A percentile compares a stretch with the other conserved stretches of the same genome.
These are phyloP conservation scores for Rhodotorula toruloides DNA, from an alignment of 768 basidiomycete species.

Conservation along the genomic window DNA sequence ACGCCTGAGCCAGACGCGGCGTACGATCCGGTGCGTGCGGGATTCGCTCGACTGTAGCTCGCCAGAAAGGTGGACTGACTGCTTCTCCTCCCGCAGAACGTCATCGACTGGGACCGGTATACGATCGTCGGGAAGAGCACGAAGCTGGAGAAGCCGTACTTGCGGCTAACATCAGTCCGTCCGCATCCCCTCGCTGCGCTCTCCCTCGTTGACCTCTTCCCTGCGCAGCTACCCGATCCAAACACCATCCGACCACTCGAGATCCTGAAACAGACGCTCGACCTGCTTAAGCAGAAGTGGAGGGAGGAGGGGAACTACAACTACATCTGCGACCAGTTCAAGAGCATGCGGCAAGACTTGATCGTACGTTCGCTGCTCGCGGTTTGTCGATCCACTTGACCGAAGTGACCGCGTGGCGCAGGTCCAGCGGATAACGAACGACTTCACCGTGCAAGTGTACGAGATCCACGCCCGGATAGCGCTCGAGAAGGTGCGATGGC, in stretches of 20 bases:
- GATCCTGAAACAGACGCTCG: slow-evolving; percentile 75
- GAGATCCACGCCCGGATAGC: slow-evolving; percentile 98
- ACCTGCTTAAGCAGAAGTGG: slow-evolving; percentile 83
- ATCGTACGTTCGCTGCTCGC: slow-evolving; percentile 54
- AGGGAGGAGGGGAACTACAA: slow-evolving; percentile 67
- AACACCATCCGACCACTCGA: slow-evolving; percentile 84
- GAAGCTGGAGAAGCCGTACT: slow-evolving; percentile 90
- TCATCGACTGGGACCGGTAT: slow-evolving; percentile 90
- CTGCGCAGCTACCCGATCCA: slow-evolving; percentile 83
- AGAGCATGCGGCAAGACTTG: slow-evolving; percentile 92
- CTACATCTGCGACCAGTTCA: slow-evolving; percentile 98
- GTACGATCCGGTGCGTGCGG: slow-evolving; percentile 34
- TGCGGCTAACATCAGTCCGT: slow-evolving; percentile 80
- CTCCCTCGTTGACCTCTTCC: neutral
- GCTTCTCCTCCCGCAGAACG: slow-evolving; percentile 58
- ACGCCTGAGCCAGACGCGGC: slow-evolving; percentile 24
- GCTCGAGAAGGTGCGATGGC: slow-evolving; percentile 68
- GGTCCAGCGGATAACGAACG: slow-evolving; percentile 99
- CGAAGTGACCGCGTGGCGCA: slow-evolving; percentile 44
- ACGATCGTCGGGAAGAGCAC: slow-evolving; percentile 89
- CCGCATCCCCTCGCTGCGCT: neutral
- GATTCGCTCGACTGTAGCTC: neutral
- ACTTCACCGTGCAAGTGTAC: slow-evolving; percentile 94
- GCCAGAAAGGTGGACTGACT: neutral
- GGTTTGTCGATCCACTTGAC: neutral